Evolutionary conservation across 2,329 filamentous ascomycete genomes (phyloP), one percentile per base, ranked within the genome.

Genomic region (Pseudogymnoascus pannorum): DNA sequence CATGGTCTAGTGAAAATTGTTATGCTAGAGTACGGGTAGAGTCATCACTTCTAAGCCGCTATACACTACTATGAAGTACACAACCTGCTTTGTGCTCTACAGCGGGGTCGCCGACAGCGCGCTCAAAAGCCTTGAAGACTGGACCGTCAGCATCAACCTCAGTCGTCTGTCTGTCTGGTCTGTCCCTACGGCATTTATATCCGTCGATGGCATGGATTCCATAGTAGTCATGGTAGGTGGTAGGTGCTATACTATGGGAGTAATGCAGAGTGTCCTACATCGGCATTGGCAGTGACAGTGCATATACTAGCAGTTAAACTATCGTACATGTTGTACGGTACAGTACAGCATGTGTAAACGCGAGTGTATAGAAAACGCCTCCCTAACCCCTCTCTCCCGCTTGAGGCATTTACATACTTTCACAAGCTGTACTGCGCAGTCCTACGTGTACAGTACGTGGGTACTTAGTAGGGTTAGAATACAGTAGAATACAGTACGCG

Each of bases 251-350:
- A 31, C 24, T 29, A 54, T 54, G 12, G 2, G 12, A 48, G 36
- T 18, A 29, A 5, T 54, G 48, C 31, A n/a, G 24, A 24, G 48
- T 54, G 20, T 54, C 48, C 48, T 54, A 54, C 26, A 54, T 54
- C 44, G 44, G 44, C 44, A 51, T 14, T 51, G 44, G 18, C 44
- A 54, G 24, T 54, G 44, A 31, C 44, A 54, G 44, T 54, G 44
- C 44, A 31, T 54, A 2, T 22, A 31, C 24, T 51, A 54, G 24
- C 24, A 31, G 48, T 54, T 54, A 29, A 18, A 31, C 14, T 16
- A 31, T 54, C 24, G 24, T 12, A 31, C n/a, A 29, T 31, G 6
- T 9, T n/a, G 12, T 8, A 40, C 16, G 2, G n/a, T 38, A 11
- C n/a, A 38, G 22, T 14, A 16, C 35, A n/a, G n/a, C n/a, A n/a